Evolutionary conservation across 352 stramenopile genomes (phyloP).

Genomic region (Pythium oligandrum): DNA sequence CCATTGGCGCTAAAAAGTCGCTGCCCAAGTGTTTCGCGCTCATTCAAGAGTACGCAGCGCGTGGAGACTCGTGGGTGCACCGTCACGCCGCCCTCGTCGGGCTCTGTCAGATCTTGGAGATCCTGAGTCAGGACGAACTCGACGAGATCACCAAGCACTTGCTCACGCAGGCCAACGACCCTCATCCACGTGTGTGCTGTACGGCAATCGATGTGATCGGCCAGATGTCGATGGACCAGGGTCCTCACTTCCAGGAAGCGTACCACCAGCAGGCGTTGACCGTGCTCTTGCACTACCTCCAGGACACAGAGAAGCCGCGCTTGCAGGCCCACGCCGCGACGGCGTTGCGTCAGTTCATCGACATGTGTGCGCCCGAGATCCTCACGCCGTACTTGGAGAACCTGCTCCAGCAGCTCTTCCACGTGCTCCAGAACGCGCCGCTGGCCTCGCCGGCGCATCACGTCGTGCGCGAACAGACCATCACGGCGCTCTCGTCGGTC

Average conservation of each 20-base stretch:
- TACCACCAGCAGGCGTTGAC: slow-evolving; percentile 67
- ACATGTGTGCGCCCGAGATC: slow-evolving; percentile 64
- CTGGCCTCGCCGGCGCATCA: slow-evolving; percentile 24
- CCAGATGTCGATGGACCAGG: slow-evolving; percentile 75
- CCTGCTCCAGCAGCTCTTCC: slow-evolving; percentile 63
- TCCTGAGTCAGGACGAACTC: slow-evolving; percentile 55
- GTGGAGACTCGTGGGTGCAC: slow-evolving; percentile 61
- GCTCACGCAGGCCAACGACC: slow-evolving; percentile 59
- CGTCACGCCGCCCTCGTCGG: slow-evolving; percentile 75
- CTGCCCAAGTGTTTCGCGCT: slow-evolving; percentile 71
- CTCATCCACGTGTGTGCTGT: slow-evolving; percentile 75
- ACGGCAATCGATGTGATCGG: slow-evolving; percentile 82
- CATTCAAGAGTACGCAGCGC: slow-evolving; percentile 68
- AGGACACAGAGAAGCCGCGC: slow-evolving; percentile 50
- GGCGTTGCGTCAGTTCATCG: slow-evolving; percentile 77
- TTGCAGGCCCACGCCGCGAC: slow-evolving; percentile 75
- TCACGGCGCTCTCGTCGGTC: slow-evolving; percentile 78
- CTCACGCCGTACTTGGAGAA: slow-evolving; percentile 74
- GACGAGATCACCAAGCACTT: slow-evolving; percentile 69
- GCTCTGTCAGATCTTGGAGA: slow-evolving; percentile 78
- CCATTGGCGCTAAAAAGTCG: slow-evolving; percentile 64
- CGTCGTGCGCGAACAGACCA: slow-evolving; percentile 74
- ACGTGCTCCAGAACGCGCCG: slow-evolving; percentile 39
- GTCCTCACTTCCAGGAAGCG: slow-evolving; percentile 67
- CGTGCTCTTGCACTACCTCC: slow-evolving; percentile 60